These are phyloP conservation scores for Starmerella gropengiesseri DNA, from an alignment of 805 yeast genomes.

Conservation along the genomic window DNA sequence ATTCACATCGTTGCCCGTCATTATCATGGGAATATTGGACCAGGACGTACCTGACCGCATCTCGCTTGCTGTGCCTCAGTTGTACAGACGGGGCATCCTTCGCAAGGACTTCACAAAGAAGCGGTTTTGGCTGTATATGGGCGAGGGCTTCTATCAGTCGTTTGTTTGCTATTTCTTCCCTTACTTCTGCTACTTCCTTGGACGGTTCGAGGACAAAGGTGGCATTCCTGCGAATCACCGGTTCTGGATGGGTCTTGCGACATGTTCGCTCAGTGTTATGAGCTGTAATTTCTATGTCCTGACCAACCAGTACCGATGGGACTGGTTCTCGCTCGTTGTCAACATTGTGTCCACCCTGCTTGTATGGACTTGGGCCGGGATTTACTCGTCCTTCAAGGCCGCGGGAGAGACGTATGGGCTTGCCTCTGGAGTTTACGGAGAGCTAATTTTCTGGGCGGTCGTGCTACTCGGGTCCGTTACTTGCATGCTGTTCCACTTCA, in stretches of 20 bases:
- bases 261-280: conserved; percentile 51
- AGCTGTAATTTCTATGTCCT: conserved; percentile 58
- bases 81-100: conserved; percentile 58
- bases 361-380: conserved; percentile 69
- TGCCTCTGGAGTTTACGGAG: conserved; percentile 52
- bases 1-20: conserved; percentile 71
- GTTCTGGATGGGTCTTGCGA: conserved; percentile 60
- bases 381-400: conserved; percentile 48
- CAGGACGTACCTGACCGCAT: conserved; percentile 65
- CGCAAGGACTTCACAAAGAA: conserved; percentile 51
- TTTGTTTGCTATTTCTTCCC: conserved; percentile 60
- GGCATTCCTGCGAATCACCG: conserved; percentile 39
- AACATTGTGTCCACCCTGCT: conserved; percentile 46
- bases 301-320: conserved; percentile 68
- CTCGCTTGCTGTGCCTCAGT: conserved; percentile 57
- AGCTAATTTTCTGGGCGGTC: conserved; percentile 55
- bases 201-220: conserved; percentile 26
- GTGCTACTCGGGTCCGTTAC: conserved; percentile 45
- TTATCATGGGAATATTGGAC: conserved; percentile 60
- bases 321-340: conserved; percentile 51
- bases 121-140: conserved; percentile 54
- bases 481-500: conserved; percentile 54
- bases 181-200: conserved; percentile 44
- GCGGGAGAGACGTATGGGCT: conserved; percentile 54
- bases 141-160: conserved; percentile 68